Conservation (phyloP, 2,329 filamentous ascomycete species). For the Colletotrichum sp. region DNA sequence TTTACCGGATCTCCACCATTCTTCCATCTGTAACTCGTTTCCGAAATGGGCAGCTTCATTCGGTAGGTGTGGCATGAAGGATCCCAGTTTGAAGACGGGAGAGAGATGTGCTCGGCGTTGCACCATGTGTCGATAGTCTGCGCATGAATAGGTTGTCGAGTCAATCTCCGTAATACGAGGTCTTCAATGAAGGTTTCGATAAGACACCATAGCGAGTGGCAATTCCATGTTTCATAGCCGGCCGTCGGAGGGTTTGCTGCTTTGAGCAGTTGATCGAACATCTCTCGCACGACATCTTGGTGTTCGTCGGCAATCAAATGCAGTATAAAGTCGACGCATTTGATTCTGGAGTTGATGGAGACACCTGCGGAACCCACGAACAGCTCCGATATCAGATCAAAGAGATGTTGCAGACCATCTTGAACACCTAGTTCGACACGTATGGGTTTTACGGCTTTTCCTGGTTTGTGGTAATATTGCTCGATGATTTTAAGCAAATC, state of each 20-base stretch:
- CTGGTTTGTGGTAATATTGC: no score
- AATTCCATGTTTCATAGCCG: not conserved
- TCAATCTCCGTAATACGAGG: fast-evolving
- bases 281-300: not conserved
- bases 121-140: not conserved
- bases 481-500: not conserved
- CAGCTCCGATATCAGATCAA: not conserved
- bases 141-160: not conserved
- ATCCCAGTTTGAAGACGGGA: not conserved
- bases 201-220: not conserved
- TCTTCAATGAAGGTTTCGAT: not conserved
- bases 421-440: not conserved
- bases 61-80: not conserved
- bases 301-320: fast-evolving
- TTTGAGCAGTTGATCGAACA: not conserved
- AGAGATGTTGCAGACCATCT: not conserved
- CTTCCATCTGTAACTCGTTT: fast-evolving
- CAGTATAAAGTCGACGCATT: not conserved
- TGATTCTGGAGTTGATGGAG: fast-evolving
- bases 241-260: not conserved
- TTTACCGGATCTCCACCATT: not conserved
- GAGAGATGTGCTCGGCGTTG: not conserved
- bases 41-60: not conserved
- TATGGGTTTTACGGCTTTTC: not conserved
- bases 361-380: not conserved